Conservation (phyloP, 202 grass and related monocot species). For the Carex sylvatica region DNA sequence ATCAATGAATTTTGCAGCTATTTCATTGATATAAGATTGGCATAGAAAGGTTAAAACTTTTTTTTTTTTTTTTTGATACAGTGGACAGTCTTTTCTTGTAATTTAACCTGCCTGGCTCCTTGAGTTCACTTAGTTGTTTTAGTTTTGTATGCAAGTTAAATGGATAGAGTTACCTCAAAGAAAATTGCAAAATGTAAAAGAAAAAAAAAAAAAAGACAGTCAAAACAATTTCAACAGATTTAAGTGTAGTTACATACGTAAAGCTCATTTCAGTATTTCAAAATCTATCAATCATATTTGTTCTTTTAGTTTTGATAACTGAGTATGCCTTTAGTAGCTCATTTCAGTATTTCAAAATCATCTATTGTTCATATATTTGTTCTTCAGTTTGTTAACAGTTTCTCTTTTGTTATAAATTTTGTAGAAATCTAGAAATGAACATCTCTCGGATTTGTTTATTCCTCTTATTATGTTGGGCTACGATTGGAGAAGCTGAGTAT, state of each 20-base stretch:
- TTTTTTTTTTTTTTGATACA: not conserved
- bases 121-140: not conserved
- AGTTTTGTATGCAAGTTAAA: not conserved
- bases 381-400: not conserved
- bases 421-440: conserved; percentile 36
- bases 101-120: not conserved
- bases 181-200: not conserved
- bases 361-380: conserved; percentile 12
- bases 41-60: not conserved
- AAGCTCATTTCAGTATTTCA: not conserved
- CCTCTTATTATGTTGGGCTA: conserved; percentile 48
- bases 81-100: not conserved
- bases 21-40: not conserved
- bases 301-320: not conserved
- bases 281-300: not conserved
- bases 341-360: conserved; percentile 16
- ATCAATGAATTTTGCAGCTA: not conserved
- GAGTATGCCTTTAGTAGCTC: not conserved
- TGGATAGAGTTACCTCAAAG: not conserved
- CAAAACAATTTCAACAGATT: not conserved
- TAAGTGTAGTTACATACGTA: not conserved
- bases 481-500: conserved; percentile 53
- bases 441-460: conserved; percentile 36
- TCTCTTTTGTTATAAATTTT: not conserved
- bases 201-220: not conserved